phyloP scores from a whole-genome alignment of 495 filamentous ascomycete genomes.

The Thermothielavioides terrestris region DNA sequence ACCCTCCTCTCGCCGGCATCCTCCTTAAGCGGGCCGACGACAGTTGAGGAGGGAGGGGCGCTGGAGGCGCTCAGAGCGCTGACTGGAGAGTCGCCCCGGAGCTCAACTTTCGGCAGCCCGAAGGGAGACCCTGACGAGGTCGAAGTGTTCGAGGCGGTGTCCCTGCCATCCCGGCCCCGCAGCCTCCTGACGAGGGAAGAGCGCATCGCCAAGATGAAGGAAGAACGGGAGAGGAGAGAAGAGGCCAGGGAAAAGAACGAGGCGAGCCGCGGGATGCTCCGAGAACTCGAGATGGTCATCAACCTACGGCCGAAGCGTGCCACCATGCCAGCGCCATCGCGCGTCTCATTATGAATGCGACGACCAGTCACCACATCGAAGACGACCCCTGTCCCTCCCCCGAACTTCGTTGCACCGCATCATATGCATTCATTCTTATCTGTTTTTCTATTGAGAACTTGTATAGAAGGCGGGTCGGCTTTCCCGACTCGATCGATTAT shows the following conservation, averaged over 20 bases:
- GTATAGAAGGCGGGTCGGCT: constrained; percentile 13
- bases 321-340: constrained; percentile 14
- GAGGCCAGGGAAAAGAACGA: constrained; percentile 60
- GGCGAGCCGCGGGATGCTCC: constrained; percentile 78
- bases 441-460: constrained; percentile 10
- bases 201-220: constrained; percentile 77
- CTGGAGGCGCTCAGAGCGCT: constrained; percentile 65
- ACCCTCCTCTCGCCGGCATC: constrained; percentile 64
- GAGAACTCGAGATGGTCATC: constrained; percentile 81
- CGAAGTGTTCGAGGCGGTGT: constrained; percentile 86
- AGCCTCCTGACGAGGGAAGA: constrained; percentile 77
- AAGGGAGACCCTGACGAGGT: constrained; percentile 45
- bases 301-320: constrained; percentile 54
- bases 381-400: constrained; percentile 6
- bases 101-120: constrained; percentile 21
- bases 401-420: constrained; percentile 16
- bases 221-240: constrained; percentile 67
- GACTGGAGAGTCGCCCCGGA: constrained; percentile 52
- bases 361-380: constrained; percentile 14
- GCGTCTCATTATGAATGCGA: constrained; percentile 29
- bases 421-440: neutral
- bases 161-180: constrained; percentile 60
- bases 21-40: constrained; percentile 76
- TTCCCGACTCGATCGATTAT: constrained; percentile 1
- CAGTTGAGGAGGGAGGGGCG: constrained; percentile 67